Base-by-base conservation (phyloP, 805 yeast species). In the Pichia gijzeniarum region DNA sequence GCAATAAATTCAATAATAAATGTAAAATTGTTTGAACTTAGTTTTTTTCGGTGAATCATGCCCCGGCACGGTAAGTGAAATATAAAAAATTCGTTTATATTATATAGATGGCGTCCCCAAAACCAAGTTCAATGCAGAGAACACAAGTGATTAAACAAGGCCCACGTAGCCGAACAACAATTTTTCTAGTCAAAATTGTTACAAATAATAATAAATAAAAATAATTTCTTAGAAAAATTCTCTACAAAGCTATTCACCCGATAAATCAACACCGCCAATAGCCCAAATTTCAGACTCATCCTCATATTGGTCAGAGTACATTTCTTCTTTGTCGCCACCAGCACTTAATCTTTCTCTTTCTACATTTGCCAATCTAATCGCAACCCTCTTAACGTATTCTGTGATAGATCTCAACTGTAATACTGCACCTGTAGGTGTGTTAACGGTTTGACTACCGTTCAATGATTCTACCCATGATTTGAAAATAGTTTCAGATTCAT, bases 381-480 rank as follows among this genome's bases (percentile, higher is more conserved):
- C 97, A 25, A 91, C 96, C 65, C 99, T 79, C 68, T 79, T 85
- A 2, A 95, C 84, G 64, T 87, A 91, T 58, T 91, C 99, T 20
- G 83, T 78, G 51, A 91, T 73, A 0, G 96, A 85, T 63, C 98
- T 77, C 33, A 79, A 59, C 55, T 73, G 83, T 31, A 85, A 57
- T 1, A 51, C 46, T 2, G 70, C 56, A n/a, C 79, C 79, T 8
- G 72, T 69, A 10, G 68, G 70, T 8, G 72, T 67, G 25, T 69
- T 62, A 10, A 69, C 61, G 10, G 72, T 53, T 3, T 68, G 57
- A 12, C 59, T 65, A 9, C 55, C 66, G 45, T 70, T 62, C 14
- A 69, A 59, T 1, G 62, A 56, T 1, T 54, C 67, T 45, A 85
- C 75, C 96, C 96, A 91, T 10, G 56, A 56, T 44, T 73, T 74